Conservation (phyloP, 2,329 filamentous ascomycete genomes). For the Clonostachys sp. region DNA sequence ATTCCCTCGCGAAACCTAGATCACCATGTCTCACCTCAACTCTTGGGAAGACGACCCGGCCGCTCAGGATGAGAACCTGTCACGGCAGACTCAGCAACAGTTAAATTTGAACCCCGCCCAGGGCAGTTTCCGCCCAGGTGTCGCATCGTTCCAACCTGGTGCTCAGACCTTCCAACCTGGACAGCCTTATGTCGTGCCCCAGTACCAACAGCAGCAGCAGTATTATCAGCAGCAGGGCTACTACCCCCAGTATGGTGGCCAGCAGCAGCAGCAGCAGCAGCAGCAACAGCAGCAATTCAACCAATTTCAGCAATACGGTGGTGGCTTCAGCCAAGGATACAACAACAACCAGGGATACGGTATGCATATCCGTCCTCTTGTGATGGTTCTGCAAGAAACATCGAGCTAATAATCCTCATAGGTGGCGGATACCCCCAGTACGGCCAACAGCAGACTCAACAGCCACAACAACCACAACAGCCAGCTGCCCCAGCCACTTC, state of each 20-base stretch:
- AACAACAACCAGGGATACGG: slow-evolving; percentile 38
- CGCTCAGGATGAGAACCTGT: slow-evolving; percentile 72
- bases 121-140: slow-evolving; percentile 49
- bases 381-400: slow-evolving; percentile 5
- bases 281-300: slow-evolving; percentile 44
- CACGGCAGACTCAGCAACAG: slow-evolving; percentile 70
- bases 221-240: slow-evolving; percentile 48
- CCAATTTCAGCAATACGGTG: slow-evolving; percentile 48
- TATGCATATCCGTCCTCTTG: slow-evolving; percentile 4
- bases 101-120: slow-evolving; percentile 62
- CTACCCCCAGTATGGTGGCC: slow-evolving; percentile 53
- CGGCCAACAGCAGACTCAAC: slow-evolving; percentile 34
- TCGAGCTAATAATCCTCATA: slow-evolving; percentile 13
- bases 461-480: slow-evolving; percentile 41
- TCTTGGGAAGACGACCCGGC: slow-evolving; percentile 91
- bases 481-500: slow-evolving; percentile 24
- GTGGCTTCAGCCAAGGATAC: slow-evolving; percentile 44
- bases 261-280: slow-evolving; percentile 35
- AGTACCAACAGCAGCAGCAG: slow-evolving; percentile 50
- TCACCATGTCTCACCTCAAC: slow-evolving; percentile 79
- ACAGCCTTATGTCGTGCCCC: slow-evolving; percentile 58
- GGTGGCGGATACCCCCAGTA: slow-evolving; percentile 50
- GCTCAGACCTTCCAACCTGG: slow-evolving; percentile 65
- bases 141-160: slow-evolving; percentile 68
- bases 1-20: neutral